A percentile compares a stretch with the other conserved stretches of the same genome.
These are phyloP conservation scores for Betula pendula DNA, from an alignment of 306 rosid species.

Conservation along the genomic window DNA sequence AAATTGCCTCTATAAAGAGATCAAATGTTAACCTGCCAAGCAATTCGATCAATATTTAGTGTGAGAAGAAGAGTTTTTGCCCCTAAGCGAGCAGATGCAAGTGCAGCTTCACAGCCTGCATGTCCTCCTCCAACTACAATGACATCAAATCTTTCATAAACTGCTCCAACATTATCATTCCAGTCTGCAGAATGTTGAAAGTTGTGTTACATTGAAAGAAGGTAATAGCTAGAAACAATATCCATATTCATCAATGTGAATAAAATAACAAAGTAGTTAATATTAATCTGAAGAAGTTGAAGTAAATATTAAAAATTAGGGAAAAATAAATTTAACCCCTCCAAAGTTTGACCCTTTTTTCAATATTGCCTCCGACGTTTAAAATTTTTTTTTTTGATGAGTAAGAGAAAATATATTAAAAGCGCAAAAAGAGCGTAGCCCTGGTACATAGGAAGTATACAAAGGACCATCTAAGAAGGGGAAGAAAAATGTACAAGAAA, in stretches of 20 bases:
- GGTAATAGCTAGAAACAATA: not conserved
- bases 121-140: constrained; percentile 99
- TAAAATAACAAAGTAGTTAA: not conserved
- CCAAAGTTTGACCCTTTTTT: too few relatives aligned
- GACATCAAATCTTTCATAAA: constrained; percentile 77
- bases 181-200: constrained; percentile 37
- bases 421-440: too few relatives aligned
- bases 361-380: too few relatives aligned
- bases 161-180: constrained; percentile 35
- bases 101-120: constrained; percentile 95
- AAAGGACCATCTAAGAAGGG: too few relatives aligned
- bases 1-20: not conserved
- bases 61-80: constrained; percentile 94
- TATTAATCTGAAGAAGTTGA: not conserved
- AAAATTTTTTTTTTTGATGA: too few relatives aligned
- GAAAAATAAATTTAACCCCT: too few relatives aligned
- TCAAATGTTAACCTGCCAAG: constrained; percentile 81
- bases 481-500: too few relatives aligned
- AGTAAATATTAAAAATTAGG: not conserved
- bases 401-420: too few relatives aligned
- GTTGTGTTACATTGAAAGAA: not conserved
- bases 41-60: constrained; percentile 82
- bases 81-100: constrained; percentile 86
- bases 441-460: too few relatives aligned
- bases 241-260: not conserved